Percentiles rank a stretch among this genome's conserved stretches.
Conservation (phyloP, 192 early-diverging fungal genomes). For the Mortierella hygrophila region DNA sequence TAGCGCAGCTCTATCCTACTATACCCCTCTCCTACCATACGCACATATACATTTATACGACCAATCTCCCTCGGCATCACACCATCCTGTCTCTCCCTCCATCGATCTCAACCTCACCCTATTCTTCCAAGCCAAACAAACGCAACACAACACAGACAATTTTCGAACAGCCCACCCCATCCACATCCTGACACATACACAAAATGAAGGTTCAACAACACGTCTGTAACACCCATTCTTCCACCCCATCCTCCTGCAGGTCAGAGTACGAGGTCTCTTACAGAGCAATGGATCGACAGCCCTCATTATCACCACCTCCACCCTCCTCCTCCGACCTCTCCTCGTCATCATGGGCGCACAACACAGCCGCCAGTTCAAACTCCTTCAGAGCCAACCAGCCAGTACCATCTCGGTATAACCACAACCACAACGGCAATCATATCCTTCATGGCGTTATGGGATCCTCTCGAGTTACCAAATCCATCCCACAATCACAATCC, state of each 20-base stretch:
- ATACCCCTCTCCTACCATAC: background rate
- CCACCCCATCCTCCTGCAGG: slow-evolving; percentile 30
- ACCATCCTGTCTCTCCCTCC: background rate
- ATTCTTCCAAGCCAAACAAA: background rate
- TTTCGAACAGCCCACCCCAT: background rate
- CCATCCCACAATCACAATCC: background rate
- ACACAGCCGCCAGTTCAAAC: background rate
- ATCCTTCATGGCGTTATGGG: slow-evolving; percentile 9
- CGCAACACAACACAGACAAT: background rate
- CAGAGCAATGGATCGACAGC: slow-evolving; percentile 7
- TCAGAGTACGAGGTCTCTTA: slow-evolving; percentile 31
- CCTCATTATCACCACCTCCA: slow-evolving; percentile 24
- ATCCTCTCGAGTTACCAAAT: slow-evolving; percentile 21
- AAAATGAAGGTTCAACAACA: slow-evolving; percentile 41
- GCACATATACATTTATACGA: background rate
- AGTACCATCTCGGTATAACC: background rate
- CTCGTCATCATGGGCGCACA: slow-evolving; percentile 10
- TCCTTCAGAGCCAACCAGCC: background rate
- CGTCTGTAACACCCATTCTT: slow-evolving; percentile 27
- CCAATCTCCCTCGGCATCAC: background rate
- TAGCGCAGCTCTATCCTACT: background rate
- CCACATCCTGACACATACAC: background rate
- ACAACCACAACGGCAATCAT: slow-evolving; percentile 2
- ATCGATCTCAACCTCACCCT: background rate
- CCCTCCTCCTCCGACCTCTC: slow-evolving; percentile 15